Base-by-base conservation (phyloP, 2,329 filamentous ascomycete species). In the Trichoderma breve region DNA sequence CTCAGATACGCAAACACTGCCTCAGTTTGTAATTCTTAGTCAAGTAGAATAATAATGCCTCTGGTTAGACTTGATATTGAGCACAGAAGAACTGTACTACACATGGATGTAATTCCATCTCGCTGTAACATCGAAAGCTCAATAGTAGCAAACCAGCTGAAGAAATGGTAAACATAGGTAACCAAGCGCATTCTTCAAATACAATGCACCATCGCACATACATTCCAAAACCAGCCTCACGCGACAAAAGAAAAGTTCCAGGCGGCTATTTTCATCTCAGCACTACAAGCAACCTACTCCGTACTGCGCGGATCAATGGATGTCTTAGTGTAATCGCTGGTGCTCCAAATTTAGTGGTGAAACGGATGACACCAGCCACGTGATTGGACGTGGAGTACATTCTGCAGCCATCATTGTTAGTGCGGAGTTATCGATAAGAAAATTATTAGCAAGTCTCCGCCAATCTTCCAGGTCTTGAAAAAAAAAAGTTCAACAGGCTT, bases 351-450 rank as follows among this genome's bases (percentile, higher is more conserved):
- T 28, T n/a, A 12, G 15, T 26, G 9, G 24, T n/a, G 4, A 43
- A 26, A 32, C n/a, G 32, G 51, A 67, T 43, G n/a, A 60, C 57
- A 60, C n/a, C 32, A 18, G n/a, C 60, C 66, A 69, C 66, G 57
- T 53, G 66, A 34, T 18, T 24, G 8, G 21, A 28, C 14, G 47
- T 34, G 14, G 53, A 36, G 57, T 51, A 30, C 14, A 51, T 15
- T 43, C 58, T 55, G 58, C 58, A 57, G 39, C 55, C 58, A 64
- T 6, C n/a, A 3, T n/a, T n/a, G n/a, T 51, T 63, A 71, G 68
- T 18, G 57, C 60, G 1, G 7, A 18, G 74, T 80, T 80, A 80
- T 80, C 79, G 79, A 80, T 80, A 80, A 80, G 71, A 73, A 75
- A 60, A 75, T 63, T 34, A 61, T 53, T 11, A 51, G 70, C 73